Evolutionary conservation across 306 rosid genomes (phyloP), one percentile per base, ranked within the genome.

Genomic region (Morella rubra): DNA sequence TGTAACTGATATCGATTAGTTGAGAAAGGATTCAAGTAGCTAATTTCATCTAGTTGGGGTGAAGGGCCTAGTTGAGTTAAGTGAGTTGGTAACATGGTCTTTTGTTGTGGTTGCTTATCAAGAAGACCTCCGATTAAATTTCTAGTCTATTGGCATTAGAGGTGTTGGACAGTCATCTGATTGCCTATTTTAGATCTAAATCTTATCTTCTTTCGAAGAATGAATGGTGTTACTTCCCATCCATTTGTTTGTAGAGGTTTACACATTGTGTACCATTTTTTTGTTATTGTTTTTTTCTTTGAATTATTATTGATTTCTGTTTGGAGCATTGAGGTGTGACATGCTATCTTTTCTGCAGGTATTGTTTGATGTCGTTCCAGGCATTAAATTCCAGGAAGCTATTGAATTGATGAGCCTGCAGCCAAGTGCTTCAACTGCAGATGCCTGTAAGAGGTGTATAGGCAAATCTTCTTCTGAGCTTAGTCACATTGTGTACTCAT

Each of bases 291-390:
- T 41, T 7, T 16, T 40, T 11, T 47, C 12, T 47, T 47, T 3
- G 51, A 24, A 60, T 3, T 65, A 41, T 65, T 65, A 8, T 41
- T 65, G 9, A 14, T 65, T 42, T 65, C 40, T 65, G 41, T 65
- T 65, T 65, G 47, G 20, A 65, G 71, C 46, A 7, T 65, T 65
- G 20, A 65, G 27, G 20, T 41, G 49, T 88, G 87, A 82, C 79
- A 19, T 59, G 75, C 77, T 73, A 68, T 79, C 62, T 85, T 77
- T 83, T 86, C 72, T 84, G 86, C 83, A 95, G 98, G 98, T 95
- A 71, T 85, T 95, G 84, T 95, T 95, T 89, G 98, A 95, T 88
- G 93, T 95, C 81, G 97, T 95, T 80, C 98, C 97, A 19, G 90
- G 93, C 85, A 92, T 95, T 76, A 91, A 84, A 85, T 95, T 90